Base-by-base conservation (phyloP, 2,329 filamentous ascomycete genomes). In the Penicillium frequentans region DNA sequence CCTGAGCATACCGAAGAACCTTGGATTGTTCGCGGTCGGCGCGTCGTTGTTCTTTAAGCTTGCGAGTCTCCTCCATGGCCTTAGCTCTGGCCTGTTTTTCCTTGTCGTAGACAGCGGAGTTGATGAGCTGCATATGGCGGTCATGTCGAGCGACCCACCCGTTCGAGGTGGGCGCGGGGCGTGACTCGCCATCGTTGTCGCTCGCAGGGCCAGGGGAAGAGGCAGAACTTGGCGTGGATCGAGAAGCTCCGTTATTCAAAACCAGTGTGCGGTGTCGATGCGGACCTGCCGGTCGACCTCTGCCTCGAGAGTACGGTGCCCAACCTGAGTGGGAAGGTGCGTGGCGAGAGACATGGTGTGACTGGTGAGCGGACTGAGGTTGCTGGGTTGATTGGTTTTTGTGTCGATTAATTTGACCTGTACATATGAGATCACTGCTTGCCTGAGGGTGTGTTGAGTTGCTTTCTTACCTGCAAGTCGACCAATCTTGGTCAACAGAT, bases 41-140 rank as follows among this genome's bases (percentile, higher is more conserved):
- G 68, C 84, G 88, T 72, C 91, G 88, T 45, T 72, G 68, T 23
- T 67, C 66, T 54, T 72, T 77, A 6, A 69, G 57, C 54, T 70
- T 75, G 37, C 84, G 81, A 2, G 86, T 90, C 66, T 90, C 84
- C 62, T 91, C 88, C 44, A 93, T 89, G 11, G 88, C 89, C 68
- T 86, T 88, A 10, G 84, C 79, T 45, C 90, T 84, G 29, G 84
- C 83, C 69, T 90, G 84, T 11, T 83, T 81, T 58, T 91, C 87
- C 71, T 90, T 88, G 61, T 92, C 87, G 71, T 89, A 95, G 1
- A 93, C 84, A 16, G 85, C 84, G 21, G 88, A 85, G 70, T 93
- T 96, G 74, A 96, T 95, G 42, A 96, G 79, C 72, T 96, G 90
- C 70, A 90, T 84, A 70, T 93, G 90, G 49, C 89, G 88, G 71